These are phyloP conservation scores for Nothopassalora personata DNA, from an alignment of 2,329 filamentous ascomycete species.

Conservation along the genomic window DNA sequence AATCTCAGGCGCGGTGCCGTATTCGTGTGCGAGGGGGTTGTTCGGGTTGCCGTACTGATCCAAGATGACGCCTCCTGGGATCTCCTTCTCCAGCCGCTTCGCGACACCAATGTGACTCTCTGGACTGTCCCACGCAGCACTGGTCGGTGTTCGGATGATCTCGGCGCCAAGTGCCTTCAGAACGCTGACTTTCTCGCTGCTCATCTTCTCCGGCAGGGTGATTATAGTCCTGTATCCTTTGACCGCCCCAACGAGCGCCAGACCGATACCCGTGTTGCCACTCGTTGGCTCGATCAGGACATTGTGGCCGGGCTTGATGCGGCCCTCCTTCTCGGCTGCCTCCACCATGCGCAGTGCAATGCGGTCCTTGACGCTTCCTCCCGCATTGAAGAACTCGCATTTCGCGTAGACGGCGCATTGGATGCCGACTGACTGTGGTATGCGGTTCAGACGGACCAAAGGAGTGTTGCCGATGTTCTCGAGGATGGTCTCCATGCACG, in stretches of 20 bases:
- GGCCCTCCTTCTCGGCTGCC: conserved; percentile 81
- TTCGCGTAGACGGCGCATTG: conserved; percentile 53
- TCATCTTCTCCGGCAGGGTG: conserved; percentile 99
- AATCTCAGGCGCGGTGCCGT: conserved; percentile 91
- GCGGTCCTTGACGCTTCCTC: conserved; percentile 85
- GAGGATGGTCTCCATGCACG: conserved; percentile 62
- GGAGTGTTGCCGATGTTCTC: conserved; percentile 94
- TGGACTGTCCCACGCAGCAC: conserved; percentile 88
- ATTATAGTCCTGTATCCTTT: conserved; percentile 99
- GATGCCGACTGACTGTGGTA: conserved; percentile 85
- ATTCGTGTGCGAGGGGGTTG: conserved; percentile 90
- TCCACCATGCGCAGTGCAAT: conserved; percentile 98
- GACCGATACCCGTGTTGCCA: conserved; percentile 94
- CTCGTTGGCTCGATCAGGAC: conserved; percentile 90
- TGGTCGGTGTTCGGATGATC: conserved; percentile 94
- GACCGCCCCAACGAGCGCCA: conserved; percentile 88
- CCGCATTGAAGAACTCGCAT: conserved; percentile 49
- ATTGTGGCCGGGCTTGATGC: conserved; percentile 95
- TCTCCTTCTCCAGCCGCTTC: conserved; percentile 81
- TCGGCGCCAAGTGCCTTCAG: conserved; percentile 89
- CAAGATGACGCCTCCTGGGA: conserved; percentile 93
- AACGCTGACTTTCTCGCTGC: conserved; percentile 93
- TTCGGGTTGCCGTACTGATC: conserved; percentile 92
- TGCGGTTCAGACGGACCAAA: conserved; percentile 87
- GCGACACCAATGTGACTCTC: conserved; percentile 98